A percentile compares a stretch with the other conserved stretches of the same genome.
phyloP scores from a whole-genome alignment of 441 rosid genomes.

The Brassica hybrid region DNA sequence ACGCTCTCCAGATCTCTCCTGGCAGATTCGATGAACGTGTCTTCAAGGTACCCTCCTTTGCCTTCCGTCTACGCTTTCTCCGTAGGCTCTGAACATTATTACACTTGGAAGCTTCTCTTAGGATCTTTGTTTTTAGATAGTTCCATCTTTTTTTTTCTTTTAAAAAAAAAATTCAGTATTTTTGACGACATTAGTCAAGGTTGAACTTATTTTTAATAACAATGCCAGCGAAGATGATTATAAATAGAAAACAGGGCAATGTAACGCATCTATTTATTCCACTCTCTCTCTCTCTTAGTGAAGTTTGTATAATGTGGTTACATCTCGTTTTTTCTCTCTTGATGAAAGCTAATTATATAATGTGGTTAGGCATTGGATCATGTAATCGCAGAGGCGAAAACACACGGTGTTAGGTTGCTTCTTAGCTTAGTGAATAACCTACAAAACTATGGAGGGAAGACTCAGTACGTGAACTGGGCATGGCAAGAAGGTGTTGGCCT shows the following conservation, averaged over 20 bases:
- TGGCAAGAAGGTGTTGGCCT: conserved; percentile 92
- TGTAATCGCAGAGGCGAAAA: conserved; percentile 88
- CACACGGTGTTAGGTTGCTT: conserved; percentile 70
- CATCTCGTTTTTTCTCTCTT: too few relatives aligned
- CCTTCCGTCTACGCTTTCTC: neutral
- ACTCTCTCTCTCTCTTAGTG: too few relatives aligned
- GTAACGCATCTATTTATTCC: conserved; percentile 19
- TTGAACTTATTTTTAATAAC: conserved; percentile 17
- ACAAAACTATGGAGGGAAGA: conserved; percentile 90
- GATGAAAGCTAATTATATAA: conserved; percentile 25
- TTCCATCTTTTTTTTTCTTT: too few relatives aligned
- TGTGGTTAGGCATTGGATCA: conserved; percentile 82
- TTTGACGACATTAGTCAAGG: conserved; percentile 18
- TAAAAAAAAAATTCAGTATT: too few relatives aligned
- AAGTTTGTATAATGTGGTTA: neutral
- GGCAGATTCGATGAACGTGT: conserved; percentile 87
- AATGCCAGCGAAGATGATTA: conserved; percentile 22
- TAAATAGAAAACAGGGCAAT: conserved; percentile 18
- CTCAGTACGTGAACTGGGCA: conserved; percentile 95
- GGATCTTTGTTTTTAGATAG: neutral
- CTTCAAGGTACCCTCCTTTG: conserved; percentile 62
- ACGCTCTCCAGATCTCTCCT: conserved; percentile 93
- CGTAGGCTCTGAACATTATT: too few relatives aligned
- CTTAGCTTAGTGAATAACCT: conserved; percentile 87
- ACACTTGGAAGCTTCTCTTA: neutral